These are phyloP conservation scores for Pilaira anomala DNA, from an alignment of 192 early-diverging fungal genomes.

Conservation along the genomic window DNA sequence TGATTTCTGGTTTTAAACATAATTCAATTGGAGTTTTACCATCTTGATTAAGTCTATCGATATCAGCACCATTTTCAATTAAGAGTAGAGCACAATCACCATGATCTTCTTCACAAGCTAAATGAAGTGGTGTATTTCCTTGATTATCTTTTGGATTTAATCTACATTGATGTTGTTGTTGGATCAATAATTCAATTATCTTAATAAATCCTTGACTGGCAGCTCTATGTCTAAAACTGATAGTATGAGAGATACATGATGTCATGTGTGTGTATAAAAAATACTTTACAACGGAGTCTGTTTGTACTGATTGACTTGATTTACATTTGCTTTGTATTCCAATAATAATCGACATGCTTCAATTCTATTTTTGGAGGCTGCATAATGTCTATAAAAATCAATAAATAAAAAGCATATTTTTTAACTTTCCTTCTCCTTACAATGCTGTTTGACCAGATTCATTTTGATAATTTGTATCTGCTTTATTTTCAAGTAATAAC, in stretches of 20 bases:
- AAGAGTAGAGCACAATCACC: conserved; percentile 49
- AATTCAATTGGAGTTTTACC: conserved; percentile 50
- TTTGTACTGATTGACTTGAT: conserved; percentile 41
- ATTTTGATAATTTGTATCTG: conserved; percentile 43
- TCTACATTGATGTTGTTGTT: conserved; percentile 36
- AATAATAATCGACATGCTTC: conserved; percentile 46
- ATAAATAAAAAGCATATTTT: not conserved
- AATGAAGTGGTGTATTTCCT: conserved; percentile 55
- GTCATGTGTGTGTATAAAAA: not conserved
- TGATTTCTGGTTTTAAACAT: conserved; percentile 27
- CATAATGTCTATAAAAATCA: conserved; percentile 53
- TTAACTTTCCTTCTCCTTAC: conserved; percentile 27
- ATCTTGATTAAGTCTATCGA: conserved; percentile 45
- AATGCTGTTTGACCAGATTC: conserved; percentile 51
- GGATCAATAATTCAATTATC: conserved; percentile 45
- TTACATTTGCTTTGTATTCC: conserved; percentile 45
- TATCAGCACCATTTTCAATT: conserved; percentile 49
- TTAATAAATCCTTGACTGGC: conserved; percentile 47
- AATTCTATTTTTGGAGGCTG: conserved; percentile 56
- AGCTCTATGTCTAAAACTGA: conserved; percentile 48
- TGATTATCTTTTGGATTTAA: conserved; percentile 46
- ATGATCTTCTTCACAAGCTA: conserved; percentile 62
- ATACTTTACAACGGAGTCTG: conserved; percentile 50
- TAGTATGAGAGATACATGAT: not conserved
- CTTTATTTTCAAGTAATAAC: conserved; percentile 37